Conservation (phyloP, 2,329 filamentous ascomycete species). For the Colletotrichum chrysophilum region DNA sequence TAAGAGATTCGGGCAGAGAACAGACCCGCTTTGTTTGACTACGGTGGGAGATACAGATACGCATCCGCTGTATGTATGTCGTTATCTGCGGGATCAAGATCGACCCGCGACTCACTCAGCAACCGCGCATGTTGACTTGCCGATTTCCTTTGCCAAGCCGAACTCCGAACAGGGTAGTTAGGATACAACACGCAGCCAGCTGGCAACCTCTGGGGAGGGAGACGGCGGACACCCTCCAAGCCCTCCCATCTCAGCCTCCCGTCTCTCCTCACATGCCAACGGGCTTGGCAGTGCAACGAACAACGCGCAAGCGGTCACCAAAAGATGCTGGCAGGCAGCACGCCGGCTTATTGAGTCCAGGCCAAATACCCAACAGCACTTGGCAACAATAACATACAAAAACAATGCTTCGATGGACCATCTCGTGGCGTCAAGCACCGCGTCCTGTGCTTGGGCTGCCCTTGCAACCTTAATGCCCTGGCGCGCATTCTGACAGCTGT, state of each 20-base stretch:
- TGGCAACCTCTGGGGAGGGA: neutral
- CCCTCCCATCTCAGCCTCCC: neutral
- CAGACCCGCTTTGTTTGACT: neutral
- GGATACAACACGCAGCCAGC: neutral
- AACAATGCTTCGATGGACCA: neutral
- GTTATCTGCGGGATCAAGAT: neutral
- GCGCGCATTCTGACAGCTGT: neutral
- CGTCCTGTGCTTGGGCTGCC: neutral
- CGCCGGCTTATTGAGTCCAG: neutral
- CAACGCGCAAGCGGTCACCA: neutral
- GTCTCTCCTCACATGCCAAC: constrained; percentile 7
- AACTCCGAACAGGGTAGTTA: neutral
- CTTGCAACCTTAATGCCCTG: neutral
- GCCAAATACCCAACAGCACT: neutral
- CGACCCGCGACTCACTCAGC: constrained; percentile 4
- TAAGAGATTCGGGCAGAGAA: neutral
- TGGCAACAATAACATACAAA: neutral
- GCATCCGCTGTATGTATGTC: neutral
- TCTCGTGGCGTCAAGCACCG: neutral
- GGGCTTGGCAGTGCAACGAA: neutral
- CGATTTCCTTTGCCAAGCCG: constrained; percentile 5
- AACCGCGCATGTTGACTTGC: neutral
- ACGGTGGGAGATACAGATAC: neutral
- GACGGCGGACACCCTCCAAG: neutral
- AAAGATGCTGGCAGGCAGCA: neutral